Evolutionary conservation across 2,329 filamentous ascomycete species (phyloP), one percentile per base, ranked within the genome.

Genomic region (Ramichloridium luteum): DNA sequence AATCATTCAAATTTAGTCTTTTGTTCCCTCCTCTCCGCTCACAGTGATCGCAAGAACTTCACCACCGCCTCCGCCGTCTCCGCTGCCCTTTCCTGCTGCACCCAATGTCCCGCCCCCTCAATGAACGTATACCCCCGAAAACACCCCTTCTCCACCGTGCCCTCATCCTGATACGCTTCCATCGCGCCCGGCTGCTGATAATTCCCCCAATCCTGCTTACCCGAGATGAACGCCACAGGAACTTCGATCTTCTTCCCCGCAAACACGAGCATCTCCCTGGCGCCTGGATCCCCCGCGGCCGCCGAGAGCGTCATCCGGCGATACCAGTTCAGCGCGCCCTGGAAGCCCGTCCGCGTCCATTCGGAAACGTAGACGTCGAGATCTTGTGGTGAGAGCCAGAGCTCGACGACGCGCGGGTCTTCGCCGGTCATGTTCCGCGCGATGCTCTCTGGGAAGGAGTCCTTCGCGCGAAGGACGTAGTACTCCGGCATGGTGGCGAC

Each of bases 291-390:
- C n/a, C n/a, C n/a, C 8, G 68, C 59, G 15, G 45, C 41, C 15
- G 51, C 52, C 4, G 46, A 49, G 23, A 65, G 60, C 1, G 72
- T 77, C 29, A 66, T 60, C 6, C 71, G 66, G 2, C 73, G 64
- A 48, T 80, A 81, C 72, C 74, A 80, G 43, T 78, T 79, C 46
- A 81, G 45, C 1, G 67, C 73, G 0, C 71, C 74, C 40, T 77
- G 72, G 46, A 80, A 81, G 0, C 72, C 72, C 1, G 66, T 78
- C 3, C 75, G 64, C 2, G 45, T 49, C 61, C 69, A 80, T 43
- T 80, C 76, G 5, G 59, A 48, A 2, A 66, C 68, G 45, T 80
- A 81, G 1, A 79, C 64, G 0, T 50, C 56, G 0, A 81, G 54
- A 2, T 75, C 75, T 0, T 61, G 55, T n/a, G 68, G 62, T 0